Evolutionary conservation across 441 rosid genomes (phyloP), one percentile per base, ranked within the genome.

Genomic region (Erodium trifolium): DNA sequence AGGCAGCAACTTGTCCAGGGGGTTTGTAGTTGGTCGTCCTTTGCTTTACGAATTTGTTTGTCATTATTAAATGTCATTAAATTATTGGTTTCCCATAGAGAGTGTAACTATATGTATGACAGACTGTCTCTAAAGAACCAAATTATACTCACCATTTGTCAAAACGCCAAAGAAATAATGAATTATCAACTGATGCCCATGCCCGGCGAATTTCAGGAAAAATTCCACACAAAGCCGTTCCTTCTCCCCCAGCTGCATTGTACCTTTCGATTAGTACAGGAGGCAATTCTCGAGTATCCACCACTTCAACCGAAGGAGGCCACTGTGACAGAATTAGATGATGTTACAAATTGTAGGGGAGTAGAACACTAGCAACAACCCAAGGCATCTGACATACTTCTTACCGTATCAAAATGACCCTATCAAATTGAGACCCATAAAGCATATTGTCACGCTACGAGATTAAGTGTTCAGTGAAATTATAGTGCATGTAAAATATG

Each of bases 241-340:
- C 99, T 81, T 94, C 99, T 16, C 99, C 98, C 2, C 97, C 97
- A 31, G 99, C 93, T 13, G 94, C 86, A 73, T 92, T 94, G 63
- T 92, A 94, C 71, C 94, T 87, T 78, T 92, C 96, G 63, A 94
- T 79, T 49, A 94, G 91, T 11, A 86, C 89, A 18, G 89, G 72
- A 73, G 99, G 99, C 70, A 92, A 79, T 70, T 92, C 98, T 90
- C 91, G 79, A 6, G 91, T 90, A 70, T 92, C 93, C 16, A 70
- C 88, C 59, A 94, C 87, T 81, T 92, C 99, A 34, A 87, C 76
- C 76, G 88, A 71, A 69, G 99, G 94, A 66, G 99, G 98, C 98
- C 99, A 92, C 97, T 93, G 86, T 81, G 78, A 66, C 55, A 34
- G 70, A 75, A 81, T 39, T 66, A 69, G 67, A 43, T 17, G 29